Base-by-base conservation (phyloP, 2,329 filamentous ascomycete genomes). In the Aspergillus fumigatiaffinis region DNA sequence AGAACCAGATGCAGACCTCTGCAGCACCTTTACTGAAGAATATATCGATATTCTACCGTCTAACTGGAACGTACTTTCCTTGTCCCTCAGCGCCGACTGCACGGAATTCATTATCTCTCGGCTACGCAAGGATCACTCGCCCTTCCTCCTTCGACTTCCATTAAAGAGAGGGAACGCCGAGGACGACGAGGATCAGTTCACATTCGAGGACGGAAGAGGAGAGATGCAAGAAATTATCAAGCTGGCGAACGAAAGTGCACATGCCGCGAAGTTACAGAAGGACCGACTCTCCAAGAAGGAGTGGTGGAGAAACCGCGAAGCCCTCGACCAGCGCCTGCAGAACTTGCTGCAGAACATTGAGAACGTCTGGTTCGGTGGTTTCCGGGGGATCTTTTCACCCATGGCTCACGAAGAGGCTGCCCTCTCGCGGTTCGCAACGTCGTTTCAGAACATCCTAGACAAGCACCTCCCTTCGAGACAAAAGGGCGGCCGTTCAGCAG, bases 361-460 rank as follows among this genome's bases (percentile, higher is more conserved):
- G 73, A 88, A 90, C 60, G 87, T 94, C 23, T 99, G 94, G 94
- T 84, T 99, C 4, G 92, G 93, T 51, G 94, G 94, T 0, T 99
- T 99, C 81, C 88, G 87, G 56, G 92, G 93, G 17, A 88, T 99
- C n/a, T 93, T 99, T 69, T 92, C 91, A 1, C 88, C 90, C 54
- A 84, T 89, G 53, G 74, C 79, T 51, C 81, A 82, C 41, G 81
- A 88, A 21, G 77, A 84, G 1, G 82, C 87, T 26, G 77, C 90
- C 10, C 77, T 97, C 32, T 83, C 84, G 4, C 84, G 84, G 29
- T 97, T 99, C 70, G 86, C 91, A 35, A 86, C 84, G 68, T 85
- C 84, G 4, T 92, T 99, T 62, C 84, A 92, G 54, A 84, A 84
- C 56, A 88, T 94, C 3, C 81, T 99, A 10, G 87, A 93, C 68